Percentiles rank a stretch among this genome's conserved stretches.
Conservation (phyloP, 1,139 yeast genomes). For the Diutina neorugosa region DNA sequence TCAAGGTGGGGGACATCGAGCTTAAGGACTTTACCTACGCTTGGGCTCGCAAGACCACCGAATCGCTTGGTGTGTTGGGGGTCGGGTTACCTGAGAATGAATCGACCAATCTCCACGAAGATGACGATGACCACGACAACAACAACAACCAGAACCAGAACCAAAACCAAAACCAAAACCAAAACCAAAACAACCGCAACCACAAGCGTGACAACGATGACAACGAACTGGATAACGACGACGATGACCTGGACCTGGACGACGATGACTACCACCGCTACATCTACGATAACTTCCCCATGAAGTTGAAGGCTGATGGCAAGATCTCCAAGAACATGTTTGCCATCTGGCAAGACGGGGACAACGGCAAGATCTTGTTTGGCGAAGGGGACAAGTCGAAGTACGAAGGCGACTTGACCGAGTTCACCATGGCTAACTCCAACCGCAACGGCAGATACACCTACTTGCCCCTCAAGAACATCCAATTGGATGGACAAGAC, state of each 20-base stretch:
- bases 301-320: not conserved
- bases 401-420: not conserved
- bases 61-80: not conserved
- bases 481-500: not conserved
- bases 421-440: not conserved
- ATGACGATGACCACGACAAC: not conserved
- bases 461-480: not conserved
- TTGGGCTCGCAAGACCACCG: not conserved
- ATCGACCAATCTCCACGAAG: not conserved
- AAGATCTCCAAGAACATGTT: not conserved
- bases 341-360: not conserved
- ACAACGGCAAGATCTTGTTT: not conserved
- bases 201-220: not conserved
- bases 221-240: too few relatives aligned
- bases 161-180: not conserved
- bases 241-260: too few relatives aligned
- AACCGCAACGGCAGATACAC: not conserved
- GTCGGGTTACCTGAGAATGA: not conserved
- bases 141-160: not conserved
- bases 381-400: not conserved
- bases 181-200: not conserved
- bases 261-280: not conserved
- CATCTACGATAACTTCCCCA: not conserved
- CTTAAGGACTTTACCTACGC: not conserved
- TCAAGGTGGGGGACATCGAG: not conserved